These are phyloP conservation scores for Microthlaspi erraticum DNA, from an alignment of 345 rosid genomes.

Conservation along the genomic window DNA sequence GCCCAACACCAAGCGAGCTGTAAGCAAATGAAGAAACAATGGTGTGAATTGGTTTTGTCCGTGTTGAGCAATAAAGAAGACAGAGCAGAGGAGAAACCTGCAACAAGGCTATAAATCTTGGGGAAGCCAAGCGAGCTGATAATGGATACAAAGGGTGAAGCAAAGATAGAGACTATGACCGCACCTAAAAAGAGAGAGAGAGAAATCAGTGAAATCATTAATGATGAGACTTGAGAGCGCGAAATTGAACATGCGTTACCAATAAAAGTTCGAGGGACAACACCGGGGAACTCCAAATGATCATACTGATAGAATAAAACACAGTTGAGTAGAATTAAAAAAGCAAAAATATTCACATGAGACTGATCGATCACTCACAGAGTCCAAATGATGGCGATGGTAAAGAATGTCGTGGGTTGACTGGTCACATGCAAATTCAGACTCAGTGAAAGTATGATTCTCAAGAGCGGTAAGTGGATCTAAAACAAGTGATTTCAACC, in stretches of 20 bases:
- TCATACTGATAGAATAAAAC: constrained; percentile 62
- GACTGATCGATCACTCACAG: constrained; percentile 69
- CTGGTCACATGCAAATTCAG: constrained; percentile 43
- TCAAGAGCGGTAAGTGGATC: not conserved
- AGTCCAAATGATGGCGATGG: constrained; percentile 66
- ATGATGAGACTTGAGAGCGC: too few species aligned
- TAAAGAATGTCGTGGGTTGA: constrained; percentile 95
- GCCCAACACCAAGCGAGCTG: constrained; percentile 90
- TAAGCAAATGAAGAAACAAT: constrained; percentile 33
- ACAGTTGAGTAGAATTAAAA: constrained; percentile 8
- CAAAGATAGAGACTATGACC: constrained; percentile 65
- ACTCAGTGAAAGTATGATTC: not conserved
- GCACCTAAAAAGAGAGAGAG: constrained; percentile 55
- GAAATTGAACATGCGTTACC: constrained; percentile 47
- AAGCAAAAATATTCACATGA: too few species aligned
- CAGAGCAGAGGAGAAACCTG: constrained; percentile 58
- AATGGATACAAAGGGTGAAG: constrained; percentile 62
- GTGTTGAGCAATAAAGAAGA: too few species aligned
- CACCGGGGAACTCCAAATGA: constrained; percentile 97
- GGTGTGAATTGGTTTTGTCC: constrained; percentile 5
- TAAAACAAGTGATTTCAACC: constrained; percentile 40
- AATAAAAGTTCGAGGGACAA: constrained; percentile 94
- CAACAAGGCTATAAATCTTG: constrained; percentile 69
- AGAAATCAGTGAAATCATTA: not conserved
- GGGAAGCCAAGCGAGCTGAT: constrained; percentile 69